phyloP scores from a whole-genome alignment of 352 stramenopile species.

The Phytopythium delawarense region DNA sequence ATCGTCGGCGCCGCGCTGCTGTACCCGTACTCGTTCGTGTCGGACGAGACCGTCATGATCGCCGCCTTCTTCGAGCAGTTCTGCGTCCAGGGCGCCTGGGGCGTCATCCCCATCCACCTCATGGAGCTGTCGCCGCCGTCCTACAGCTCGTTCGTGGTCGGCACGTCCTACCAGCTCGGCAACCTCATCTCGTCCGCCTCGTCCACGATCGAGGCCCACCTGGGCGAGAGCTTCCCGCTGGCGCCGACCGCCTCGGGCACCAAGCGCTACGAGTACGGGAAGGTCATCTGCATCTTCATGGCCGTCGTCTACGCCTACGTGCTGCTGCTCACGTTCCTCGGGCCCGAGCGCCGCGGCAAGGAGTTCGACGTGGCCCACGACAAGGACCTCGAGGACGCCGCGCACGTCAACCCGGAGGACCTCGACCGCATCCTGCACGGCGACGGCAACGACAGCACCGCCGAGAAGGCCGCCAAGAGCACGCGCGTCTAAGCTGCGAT shows the following conservation, averaged over 20 bases:
- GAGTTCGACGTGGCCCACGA: constrained; percentile 43
- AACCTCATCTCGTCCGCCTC: constrained; percentile 50
- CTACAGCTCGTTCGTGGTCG: constrained; percentile 43
- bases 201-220: constrained; percentile 45
- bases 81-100: constrained; percentile 48
- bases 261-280: constrained; percentile 41
- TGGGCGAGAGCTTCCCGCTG: constrained; percentile 42
- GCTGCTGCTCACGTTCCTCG: constrained; percentile 39
- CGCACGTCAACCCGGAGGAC: constrained; percentile 24
- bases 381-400: constrained; percentile 28
- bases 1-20: constrained; percentile 28
- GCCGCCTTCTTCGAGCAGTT: constrained; percentile 46
- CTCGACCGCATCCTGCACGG: constrained; percentile 29
- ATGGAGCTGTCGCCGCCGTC: constrained; percentile 53
- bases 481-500: neutral
- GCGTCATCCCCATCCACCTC: constrained; percentile 52
- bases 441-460: constrained; percentile 8
- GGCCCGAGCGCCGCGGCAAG: constrained; percentile 42
- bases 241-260: constrained; percentile 18
- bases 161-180: constrained; percentile 49
- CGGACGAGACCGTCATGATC: constrained; percentile 19
- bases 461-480: constrained; percentile 24
- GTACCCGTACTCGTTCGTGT: constrained; percentile 45
- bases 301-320: constrained; percentile 45
- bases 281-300: constrained; percentile 45